Conservation (phyloP, 1,284 basidiomycete genomes). For the Cutaneotrichosporon curvatum region DNA sequence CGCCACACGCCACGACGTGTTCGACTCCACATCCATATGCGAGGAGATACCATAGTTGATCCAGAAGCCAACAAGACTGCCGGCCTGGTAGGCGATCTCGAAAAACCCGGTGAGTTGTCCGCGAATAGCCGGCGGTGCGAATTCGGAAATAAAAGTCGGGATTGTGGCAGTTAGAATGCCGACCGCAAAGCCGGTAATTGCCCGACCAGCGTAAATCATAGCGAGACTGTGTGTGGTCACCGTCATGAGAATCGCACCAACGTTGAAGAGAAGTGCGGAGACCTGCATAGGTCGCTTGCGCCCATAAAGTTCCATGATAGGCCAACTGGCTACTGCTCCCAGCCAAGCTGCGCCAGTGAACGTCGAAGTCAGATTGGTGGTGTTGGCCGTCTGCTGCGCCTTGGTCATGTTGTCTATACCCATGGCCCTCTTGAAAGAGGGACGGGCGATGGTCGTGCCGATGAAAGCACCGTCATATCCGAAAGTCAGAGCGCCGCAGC, state of each 20-base stretch:
- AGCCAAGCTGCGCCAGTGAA: slow-evolving; percentile 44
- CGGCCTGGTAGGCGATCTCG: slow-evolving; percentile 46
- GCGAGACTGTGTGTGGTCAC: slow-evolving; percentile 25
- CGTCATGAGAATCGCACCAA: slow-evolving; percentile 40
- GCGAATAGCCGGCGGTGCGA: slow-evolving; percentile 37
- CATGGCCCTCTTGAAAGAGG: slow-evolving; percentile 50
- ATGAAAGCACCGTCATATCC: slow-evolving; percentile 49
- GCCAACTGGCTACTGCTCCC: slow-evolving; percentile 24
- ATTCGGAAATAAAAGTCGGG: slow-evolving; percentile 44
- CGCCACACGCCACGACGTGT: slow-evolving; percentile 48
- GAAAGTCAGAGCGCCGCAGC: slow-evolving; percentile 41
- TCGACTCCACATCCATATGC: slow-evolving; percentile 39
- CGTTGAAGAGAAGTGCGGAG: slow-evolving; percentile 35
- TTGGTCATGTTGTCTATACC: slow-evolving; percentile 39
- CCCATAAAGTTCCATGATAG: slow-evolving; percentile 28
- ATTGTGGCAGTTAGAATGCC: slow-evolving; percentile 28
- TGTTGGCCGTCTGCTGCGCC: slow-evolving; percentile 40
- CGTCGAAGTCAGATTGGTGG: slow-evolving; percentile 42
- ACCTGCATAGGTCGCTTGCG: slow-evolving; percentile 28
- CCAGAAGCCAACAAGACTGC: slow-evolving; percentile 49
- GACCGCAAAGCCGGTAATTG: slow-evolving; percentile 38
- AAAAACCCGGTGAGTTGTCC: slow-evolving; percentile 50
- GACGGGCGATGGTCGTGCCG: slow-evolving; percentile 47
- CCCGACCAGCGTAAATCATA: slow-evolving; percentile 39
- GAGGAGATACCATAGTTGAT: slow-evolving; percentile 47